Evolutionary conservation across 176 grass and related monocot genomes (phyloP).

Genomic region (Saccharum spontaneum): DNA sequence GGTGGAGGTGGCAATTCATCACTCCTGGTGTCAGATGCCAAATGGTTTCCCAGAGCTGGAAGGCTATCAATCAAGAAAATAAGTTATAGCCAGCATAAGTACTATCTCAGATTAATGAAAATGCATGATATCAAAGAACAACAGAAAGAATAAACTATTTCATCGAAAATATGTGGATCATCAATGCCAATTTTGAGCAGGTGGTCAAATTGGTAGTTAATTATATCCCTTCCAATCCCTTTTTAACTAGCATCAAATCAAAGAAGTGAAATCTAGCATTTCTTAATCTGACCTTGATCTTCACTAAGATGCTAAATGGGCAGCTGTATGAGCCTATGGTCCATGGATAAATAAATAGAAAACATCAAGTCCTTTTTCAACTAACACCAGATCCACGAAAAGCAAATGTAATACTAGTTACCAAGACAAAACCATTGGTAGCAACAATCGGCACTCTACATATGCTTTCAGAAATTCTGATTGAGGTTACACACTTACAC

Average conservation of each 20-base stretch:
- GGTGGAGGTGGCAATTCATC: conserved; percentile 53
- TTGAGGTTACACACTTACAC: conserved; percentile 1
- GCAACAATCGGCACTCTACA: not conserved
- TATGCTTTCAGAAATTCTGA: not conserved
- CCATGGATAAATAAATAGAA: not conserved
- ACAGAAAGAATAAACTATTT: not conserved
- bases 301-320: not conserved
- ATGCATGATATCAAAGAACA: not conserved
- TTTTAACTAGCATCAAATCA: not conserved
- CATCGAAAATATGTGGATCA: not conserved
- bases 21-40: conserved; percentile 20
- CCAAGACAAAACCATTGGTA: not conserved
- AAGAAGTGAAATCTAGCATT: not conserved
- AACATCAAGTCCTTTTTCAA: not conserved
- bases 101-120: not conserved
- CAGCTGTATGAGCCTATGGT: not conserved
- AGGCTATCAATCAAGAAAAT: conserved; percentile 21
- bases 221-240: not conserved
- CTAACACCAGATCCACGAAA: not conserved
- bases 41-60: not conserved
- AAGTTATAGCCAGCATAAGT: not conserved
- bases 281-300: not conserved
- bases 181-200: not conserved
- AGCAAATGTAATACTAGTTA: not conserved
- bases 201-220: not conserved